Evolutionary conservation across 2,329 filamentous ascomycete genomes (phyloP), one percentile per base, ranked within the genome.

Genomic region (Thelonectria rubi): DNA sequence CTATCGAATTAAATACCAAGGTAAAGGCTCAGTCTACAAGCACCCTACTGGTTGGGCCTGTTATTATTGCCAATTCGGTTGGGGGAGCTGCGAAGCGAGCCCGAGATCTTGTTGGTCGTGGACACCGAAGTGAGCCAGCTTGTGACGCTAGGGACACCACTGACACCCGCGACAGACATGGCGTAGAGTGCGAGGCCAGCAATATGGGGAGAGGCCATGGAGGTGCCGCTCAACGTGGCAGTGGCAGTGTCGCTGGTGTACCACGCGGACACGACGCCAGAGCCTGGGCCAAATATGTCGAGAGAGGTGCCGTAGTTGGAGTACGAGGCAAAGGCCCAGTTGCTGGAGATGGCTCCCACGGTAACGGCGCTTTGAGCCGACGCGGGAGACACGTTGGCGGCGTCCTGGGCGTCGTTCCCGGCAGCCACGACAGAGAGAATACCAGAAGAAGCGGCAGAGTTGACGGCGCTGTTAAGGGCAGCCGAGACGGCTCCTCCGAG

Each of bases 141-240:
- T 56, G 77, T 78, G 46, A 86, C 77, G 39, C 72, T 79, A 42
- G 62, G 49, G 39, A 72, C 66, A 21, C 73, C 73, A 49, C 68
- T 71, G 34, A 73, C 39, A 39, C 77, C 76, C 59, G 83, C 74
- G 14, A 85, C 75, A 10, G 78, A 78, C 57, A 88, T 76, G 47
- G 78, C 73, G 71, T 81, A 81, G 14, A 79, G 73, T 20, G 66
- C 85, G 21, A 90, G 77, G 24, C 88, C 88, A 32, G 83, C 80
- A 61, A 90, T 78, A 71, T 89, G 87, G 1, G 88, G 88, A 3
- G 80, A 76, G 4, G 87, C 85, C 87, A 89, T 89, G n/a, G 82
- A 86, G 11, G 88, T 90, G 37, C 88, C 88, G 14, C 79, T 83
- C 70, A 88, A 80, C 48, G 72, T 79, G 65, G 78, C 78, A 55